These are phyloP conservation scores for Tulasnella sp. DNA, from an alignment of 768 basidiomycete genomes.

Conservation along the genomic window DNA sequence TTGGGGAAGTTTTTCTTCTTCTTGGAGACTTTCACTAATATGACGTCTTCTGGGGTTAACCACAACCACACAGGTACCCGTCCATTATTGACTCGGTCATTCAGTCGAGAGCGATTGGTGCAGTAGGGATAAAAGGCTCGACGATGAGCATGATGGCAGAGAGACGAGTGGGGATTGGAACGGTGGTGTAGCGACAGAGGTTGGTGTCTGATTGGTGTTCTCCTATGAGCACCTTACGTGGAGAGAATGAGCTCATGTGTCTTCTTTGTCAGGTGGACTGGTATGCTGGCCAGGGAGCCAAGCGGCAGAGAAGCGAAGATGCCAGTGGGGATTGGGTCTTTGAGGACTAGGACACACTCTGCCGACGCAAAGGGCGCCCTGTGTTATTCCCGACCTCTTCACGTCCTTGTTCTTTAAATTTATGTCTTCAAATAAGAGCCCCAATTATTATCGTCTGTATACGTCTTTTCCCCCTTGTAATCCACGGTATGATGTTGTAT, in stretches of 20 bases:
- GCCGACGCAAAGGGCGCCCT: no score
- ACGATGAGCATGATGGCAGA: constrained; percentile 66
- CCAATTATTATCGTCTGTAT: no score
- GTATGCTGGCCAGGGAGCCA: neutral
- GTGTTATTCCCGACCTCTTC: neutral
- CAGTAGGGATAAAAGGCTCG: constrained; percentile 66
- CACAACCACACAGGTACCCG: constrained; percentile 52
- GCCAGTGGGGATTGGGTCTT: neutral
- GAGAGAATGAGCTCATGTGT: neutral
- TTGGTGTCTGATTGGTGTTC: constrained; percentile 30
- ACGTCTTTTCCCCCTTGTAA: no score
- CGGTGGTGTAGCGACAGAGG: constrained; percentile 48
- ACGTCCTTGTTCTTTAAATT: no score
- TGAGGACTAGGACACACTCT: neutral
- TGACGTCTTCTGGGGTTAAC: neutral
- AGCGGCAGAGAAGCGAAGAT: neutral
- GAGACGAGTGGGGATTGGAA: constrained; percentile 64
- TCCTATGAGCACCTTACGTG: neutral
- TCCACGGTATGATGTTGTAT: no score
- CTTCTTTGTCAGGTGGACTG: neutral
- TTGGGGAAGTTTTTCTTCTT: neutral
- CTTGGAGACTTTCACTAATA: neutral
- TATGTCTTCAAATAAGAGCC: no score
- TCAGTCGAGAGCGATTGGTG: constrained; percentile 60
- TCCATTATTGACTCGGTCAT: constrained; percentile 66